Evolutionary conservation across 2,329 filamentous ascomycete species (phyloP).

Genomic region (Diaporthe humulicola): DNA sequence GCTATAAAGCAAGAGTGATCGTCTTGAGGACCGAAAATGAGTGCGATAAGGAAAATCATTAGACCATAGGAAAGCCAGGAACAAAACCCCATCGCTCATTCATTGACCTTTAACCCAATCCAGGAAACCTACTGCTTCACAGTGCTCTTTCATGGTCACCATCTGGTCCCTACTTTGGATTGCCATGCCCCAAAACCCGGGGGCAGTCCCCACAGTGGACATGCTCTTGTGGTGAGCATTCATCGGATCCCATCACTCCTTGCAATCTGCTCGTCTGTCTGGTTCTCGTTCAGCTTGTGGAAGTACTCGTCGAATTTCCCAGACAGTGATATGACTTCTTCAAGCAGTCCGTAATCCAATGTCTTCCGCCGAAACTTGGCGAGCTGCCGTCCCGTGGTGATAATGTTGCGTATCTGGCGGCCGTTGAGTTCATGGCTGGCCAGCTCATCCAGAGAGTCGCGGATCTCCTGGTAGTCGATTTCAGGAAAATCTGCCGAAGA

Average conservation of each 20-base stretch:
- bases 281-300: conserved; percentile 22
- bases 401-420: conserved; percentile 56
- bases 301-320: conserved; percentile 34
- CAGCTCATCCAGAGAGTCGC: conserved; percentile 46
- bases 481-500: not conserved
- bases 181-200: not conserved
- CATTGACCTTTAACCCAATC: too few species aligned
- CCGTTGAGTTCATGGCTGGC: conserved; percentile 54
- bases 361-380: conserved; percentile 36
- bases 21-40: too few species aligned
- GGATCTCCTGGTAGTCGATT: conserved; percentile 40
- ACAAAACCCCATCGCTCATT: too few species aligned
- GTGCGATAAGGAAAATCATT: too few species aligned
- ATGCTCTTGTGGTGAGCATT: not conserved
- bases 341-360: conserved; percentile 9
- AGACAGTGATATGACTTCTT: not conserved
- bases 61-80: too few species aligned
- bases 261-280: conserved; percentile 30
- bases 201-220: rapidly evolving
- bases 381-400: conserved; percentile 48
- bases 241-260: not conserved
- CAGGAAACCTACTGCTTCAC: too few species aligned
- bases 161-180: rapidly evolving
- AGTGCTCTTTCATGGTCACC: too few species aligned
- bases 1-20: too few species aligned